Evolutionary conservation across 163 green algal genomes (phyloP).

Genomic region (Scenedesmus sp.): DNA sequence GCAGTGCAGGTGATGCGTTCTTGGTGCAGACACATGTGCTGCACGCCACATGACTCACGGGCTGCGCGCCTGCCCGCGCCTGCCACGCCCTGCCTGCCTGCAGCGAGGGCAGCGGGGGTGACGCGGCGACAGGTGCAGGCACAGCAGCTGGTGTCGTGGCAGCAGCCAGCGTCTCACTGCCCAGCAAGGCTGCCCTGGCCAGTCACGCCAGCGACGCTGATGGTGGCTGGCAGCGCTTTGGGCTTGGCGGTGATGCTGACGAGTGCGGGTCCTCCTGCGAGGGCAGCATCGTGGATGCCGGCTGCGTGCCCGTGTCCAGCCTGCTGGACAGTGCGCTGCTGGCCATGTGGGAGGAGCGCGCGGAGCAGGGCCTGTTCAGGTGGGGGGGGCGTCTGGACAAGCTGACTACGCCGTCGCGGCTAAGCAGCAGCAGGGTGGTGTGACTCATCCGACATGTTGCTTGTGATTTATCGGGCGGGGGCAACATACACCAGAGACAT

Average conservation of each 20-base stretch:
- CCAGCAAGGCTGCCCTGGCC: constrained; percentile 8
- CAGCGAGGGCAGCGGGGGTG: constrained; percentile 35
- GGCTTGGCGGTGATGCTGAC: not conserved
- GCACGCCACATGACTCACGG: not conserved
- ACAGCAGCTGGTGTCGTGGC: constrained; percentile 15
- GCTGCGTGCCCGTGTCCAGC: constrained; percentile 37
- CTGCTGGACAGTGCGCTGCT: constrained; percentile 83
- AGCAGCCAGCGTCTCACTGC: not conserved
- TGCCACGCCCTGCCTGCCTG: not conserved
- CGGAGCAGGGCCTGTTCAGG: constrained; percentile 89
- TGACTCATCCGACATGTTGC: no score
- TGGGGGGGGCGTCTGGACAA: not conserved
- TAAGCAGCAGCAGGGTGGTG: no score
- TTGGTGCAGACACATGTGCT: not conserved
- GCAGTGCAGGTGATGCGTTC: no score
- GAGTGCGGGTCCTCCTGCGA: constrained; percentile 21
- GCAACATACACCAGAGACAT: no score
- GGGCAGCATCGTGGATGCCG: not conserved
- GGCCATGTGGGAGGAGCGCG: constrained; percentile 90
- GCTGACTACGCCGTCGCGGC: no score
- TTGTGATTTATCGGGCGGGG: no score
- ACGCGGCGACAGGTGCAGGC: not conserved
- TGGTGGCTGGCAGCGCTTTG: constrained; percentile 28
- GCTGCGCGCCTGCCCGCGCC: not conserved
- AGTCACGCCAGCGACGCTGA: not conserved